Base-by-base conservation (phyloP, 805 yeast species). In the Saccharomyces kudriavzevii region DNA sequence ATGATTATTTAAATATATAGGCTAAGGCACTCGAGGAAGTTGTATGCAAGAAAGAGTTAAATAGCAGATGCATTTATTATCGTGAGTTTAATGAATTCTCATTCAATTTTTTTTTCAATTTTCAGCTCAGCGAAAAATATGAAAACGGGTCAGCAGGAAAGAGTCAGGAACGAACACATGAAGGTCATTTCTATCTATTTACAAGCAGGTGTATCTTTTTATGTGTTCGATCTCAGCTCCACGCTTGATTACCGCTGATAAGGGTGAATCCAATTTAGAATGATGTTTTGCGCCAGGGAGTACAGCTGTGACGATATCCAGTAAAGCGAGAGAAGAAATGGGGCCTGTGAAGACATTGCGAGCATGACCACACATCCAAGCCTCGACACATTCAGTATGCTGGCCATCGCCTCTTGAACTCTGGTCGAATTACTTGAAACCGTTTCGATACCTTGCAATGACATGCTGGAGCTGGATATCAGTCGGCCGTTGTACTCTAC, bases 261-360 rank as follows among this genome's bases (percentile, higher is more conserved):
- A 0, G 96, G 96, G 64, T 85, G 70, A 35, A 75, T 68, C 60
- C 74, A 71, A 63, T 91, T 94, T 63, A 92, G 70, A 17, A 86
- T 55, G 13, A 85, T 67, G 66, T 91, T 92, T 62, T 92, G 97
- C 0, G 80, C 56, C 55, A 88, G 70, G 2, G 97, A 90, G 65
- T 77, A 91, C 3, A 77, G 60, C 65, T 89, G 91, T 0, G 97
- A 89, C 48, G 92, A 82, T 29, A 89, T 77, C 99, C 98, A 92
- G 70, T 91, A 92, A n/a, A 89, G 66, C 0, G 85, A 81, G 35
- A 91, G 71, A 0, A 95, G 89, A 28, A 84, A 74, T 0, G 98
- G 96, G 0, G 96, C 95, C 62, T 90, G 94, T 45, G 90, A 80
- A 0, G 96, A 77, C 20, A 90, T 74, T 4, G 89, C 90, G 85